A percentile compares a stretch with the other conserved stretches of the same genome.
phyloP scores from a whole-genome alignment of 2,329 filamentous ascomycete species.

The Nannizziopsis arthrosporioides region DNA sequence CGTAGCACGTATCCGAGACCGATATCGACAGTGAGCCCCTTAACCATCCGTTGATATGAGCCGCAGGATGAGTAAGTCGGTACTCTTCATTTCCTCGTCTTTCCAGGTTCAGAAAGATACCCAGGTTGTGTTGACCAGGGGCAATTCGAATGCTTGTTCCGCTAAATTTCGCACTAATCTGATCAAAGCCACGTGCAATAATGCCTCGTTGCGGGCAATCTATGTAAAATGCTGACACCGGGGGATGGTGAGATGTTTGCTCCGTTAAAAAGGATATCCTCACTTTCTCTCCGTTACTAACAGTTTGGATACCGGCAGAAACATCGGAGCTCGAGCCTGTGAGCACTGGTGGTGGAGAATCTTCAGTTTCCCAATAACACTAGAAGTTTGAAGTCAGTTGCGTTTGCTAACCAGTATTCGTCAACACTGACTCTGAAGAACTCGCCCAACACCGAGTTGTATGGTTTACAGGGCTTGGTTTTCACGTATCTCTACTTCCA shows the following conservation, averaged over 20 bases:
- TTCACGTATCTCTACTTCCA: slow-evolving; percentile 75
- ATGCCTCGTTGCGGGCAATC: slow-evolving; percentile 86
- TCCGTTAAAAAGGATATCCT: slow-evolving; percentile 91
- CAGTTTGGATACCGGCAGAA: background rate
- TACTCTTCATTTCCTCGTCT: slow-evolving; percentile 79
- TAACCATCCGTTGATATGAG: slow-evolving; percentile 77
- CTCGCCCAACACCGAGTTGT: slow-evolving; percentile 92
- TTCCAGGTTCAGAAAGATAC: slow-evolving; percentile 83
- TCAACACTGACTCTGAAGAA: slow-evolving; percentile 69
- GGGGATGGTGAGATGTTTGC: slow-evolving; percentile 95
- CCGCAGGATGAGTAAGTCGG: slow-evolving; percentile 87
- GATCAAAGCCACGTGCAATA: slow-evolving; percentile 80
- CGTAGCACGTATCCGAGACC: slow-evolving; percentile 77
- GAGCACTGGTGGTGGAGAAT: slow-evolving; percentile 56
- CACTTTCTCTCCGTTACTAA: slow-evolving; percentile 41
- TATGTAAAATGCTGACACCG: slow-evolving; percentile 90
- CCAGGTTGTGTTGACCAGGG: slow-evolving; percentile 84
- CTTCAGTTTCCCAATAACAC: slow-evolving; percentile 92
- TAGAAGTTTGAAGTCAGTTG: slow-evolving; percentile 29
- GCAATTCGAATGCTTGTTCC: slow-evolving; percentile 86
- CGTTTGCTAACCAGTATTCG: background rate
- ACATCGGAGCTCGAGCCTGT: slow-evolving; percentile 20
- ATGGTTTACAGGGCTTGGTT: slow-evolving; percentile 96
- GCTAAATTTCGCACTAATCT: slow-evolving; percentile 95
- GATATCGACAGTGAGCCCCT: slow-evolving; percentile 79